Percentiles rank a stretch among this genome's conserved stretches.
phyloP scores from a whole-genome alignment of 1,284 basidiomycete genomes.

The Ceratobasidium sp. region DNA sequence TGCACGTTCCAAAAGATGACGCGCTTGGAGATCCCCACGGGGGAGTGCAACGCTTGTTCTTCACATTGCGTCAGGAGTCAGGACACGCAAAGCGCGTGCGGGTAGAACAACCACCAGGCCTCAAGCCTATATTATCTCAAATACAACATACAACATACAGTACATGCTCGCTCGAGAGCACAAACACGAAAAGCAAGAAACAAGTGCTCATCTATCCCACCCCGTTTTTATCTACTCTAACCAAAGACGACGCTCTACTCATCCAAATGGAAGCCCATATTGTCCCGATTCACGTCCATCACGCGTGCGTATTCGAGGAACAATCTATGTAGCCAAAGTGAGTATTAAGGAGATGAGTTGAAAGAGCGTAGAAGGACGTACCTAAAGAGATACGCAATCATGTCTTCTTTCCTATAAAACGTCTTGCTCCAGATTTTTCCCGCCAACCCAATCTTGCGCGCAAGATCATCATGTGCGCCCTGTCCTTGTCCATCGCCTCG shows the following conservation, averaged over 20 bases:
- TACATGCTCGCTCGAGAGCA: neutral
- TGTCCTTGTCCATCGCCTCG: constrained; percentile 64
- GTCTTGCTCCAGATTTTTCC: constrained; percentile 72
- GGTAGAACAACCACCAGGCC: neutral
- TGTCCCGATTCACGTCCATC: constrained; percentile 65
- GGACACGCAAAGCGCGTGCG: too few species aligned
- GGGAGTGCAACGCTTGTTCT: too few species aligned
- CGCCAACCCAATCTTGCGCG: constrained; percentile 67
- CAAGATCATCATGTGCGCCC: constrained; percentile 69
- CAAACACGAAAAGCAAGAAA: neutral
- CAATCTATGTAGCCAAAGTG: constrained; percentile 55
- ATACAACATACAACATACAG: constrained; percentile 11
- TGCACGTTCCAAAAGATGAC: too few species aligned
- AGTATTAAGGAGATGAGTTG: neutral
- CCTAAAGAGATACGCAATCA: constrained; percentile 75
- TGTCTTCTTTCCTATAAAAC: constrained; percentile 75
- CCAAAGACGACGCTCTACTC: constrained; percentile 24
- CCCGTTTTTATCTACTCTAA: too few species aligned
- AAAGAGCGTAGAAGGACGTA: constrained; percentile 53
- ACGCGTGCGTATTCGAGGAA: constrained; percentile 69
- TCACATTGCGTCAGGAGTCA: too few species aligned
- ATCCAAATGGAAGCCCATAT: constrained; percentile 55
- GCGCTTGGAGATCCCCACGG: too few species aligned
- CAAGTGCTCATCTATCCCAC: too few species aligned
- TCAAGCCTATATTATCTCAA: neutral